phyloP scores from a whole-genome alignment of 352 stramenopile genomes.

The Poterioochromonas sp. region DNA sequence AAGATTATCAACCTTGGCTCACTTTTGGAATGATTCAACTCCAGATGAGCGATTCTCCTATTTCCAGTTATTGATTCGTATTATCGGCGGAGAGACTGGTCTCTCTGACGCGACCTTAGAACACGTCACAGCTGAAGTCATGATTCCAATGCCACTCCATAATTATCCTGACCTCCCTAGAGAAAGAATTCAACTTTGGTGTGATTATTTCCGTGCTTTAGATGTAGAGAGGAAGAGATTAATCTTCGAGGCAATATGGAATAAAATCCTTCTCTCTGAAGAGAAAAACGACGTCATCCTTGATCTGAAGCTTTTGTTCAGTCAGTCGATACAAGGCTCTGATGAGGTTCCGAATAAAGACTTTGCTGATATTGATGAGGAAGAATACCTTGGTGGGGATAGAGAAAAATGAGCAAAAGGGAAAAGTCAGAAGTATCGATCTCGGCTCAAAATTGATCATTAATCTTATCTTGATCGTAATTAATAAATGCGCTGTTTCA shows the following conservation, averaged over 20 bases:
- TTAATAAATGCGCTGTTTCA: no score
- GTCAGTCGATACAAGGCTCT: no score
- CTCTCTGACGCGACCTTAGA: background rate
- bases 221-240: background rate
- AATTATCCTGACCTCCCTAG: constrained; percentile 15
- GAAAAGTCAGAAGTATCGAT: no score
- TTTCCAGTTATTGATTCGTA: background rate
- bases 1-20: constrained; percentile 17
- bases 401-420: no score
- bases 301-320: background rate
- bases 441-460: no score
- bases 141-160: constrained; percentile 8
- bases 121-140: background rate
- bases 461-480: no score
- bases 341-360: no score
- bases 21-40: constrained; percentile 27
- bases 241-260: background rate
- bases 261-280: background rate
- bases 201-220: constrained; percentile 3
- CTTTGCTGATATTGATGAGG: no score
- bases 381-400: no score
- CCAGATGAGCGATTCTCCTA: background rate
- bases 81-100: background rate
- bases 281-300: constrained; percentile 21
- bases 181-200: background rate